phyloP scores from a whole-genome alignment of 192 early-diverging fungal species.

The Coemansia sp. region DNA sequence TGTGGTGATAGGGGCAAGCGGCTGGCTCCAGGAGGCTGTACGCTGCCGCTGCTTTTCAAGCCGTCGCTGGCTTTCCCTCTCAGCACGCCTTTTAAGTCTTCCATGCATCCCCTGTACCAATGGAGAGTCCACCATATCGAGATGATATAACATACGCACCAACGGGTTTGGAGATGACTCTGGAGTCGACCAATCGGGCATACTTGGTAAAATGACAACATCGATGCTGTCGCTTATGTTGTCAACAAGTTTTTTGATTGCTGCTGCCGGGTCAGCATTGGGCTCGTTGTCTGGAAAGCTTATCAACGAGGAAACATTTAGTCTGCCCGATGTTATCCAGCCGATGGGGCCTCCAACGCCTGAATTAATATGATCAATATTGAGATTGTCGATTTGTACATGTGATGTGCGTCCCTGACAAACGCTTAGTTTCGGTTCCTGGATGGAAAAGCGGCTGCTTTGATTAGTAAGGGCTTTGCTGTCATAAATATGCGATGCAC shows the following conservation, averaged over 20 bases:
- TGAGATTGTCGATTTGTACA: constrained; percentile 84
- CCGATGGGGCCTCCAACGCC: constrained; percentile 85
- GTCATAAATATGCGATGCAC: background rate
- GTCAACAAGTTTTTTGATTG: constrained; percentile 65
- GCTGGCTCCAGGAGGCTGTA: constrained; percentile 49
- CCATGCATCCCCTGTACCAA: constrained; percentile 41
- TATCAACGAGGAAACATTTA: constrained; percentile 79
- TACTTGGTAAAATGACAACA: constrained; percentile 50
- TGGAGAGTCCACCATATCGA: constrained; percentile 48
- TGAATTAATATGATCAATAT: constrained; percentile 87
- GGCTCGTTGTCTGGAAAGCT: constrained; percentile 60
- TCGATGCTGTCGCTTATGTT: constrained; percentile 74
- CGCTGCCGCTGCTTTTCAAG: constrained; percentile 49
- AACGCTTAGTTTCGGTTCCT: background rate
- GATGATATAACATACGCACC: constrained; percentile 39
- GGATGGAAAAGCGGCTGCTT: background rate
- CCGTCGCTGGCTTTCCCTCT: constrained; percentile 42
- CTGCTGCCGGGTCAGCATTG: constrained; percentile 43
- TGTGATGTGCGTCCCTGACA: constrained; percentile 53
- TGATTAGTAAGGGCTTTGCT: background rate
- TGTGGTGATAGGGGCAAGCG: constrained; percentile 28
- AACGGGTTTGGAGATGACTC: constrained; percentile 39
- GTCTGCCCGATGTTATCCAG: constrained; percentile 89
- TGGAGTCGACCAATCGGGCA: constrained; percentile 50
- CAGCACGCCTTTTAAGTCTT: constrained; percentile 32